These are phyloP conservation scores for Zalerion maritima DNA, from an alignment of 495 filamentous ascomycete genomes.

Conservation along the genomic window DNA sequence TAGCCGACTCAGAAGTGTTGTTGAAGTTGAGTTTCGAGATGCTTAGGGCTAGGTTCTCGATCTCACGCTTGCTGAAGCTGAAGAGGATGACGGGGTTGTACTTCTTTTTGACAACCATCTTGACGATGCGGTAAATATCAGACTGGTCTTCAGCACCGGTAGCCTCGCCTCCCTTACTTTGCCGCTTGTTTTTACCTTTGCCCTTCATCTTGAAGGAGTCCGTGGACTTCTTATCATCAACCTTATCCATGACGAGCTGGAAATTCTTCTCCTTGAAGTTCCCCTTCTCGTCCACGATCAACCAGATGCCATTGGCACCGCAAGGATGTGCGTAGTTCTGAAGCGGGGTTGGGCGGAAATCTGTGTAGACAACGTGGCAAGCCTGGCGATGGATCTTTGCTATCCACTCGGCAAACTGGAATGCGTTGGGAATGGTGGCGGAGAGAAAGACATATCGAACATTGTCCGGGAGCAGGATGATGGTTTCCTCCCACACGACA, in stretches of 20 bases:
- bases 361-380: conserved; percentile 96
- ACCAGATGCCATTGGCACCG: conserved; percentile 82
- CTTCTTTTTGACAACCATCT: conserved; percentile 94
- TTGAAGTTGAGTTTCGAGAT: conserved; percentile 88
- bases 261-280: conserved; percentile 94
- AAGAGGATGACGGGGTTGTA: conserved; percentile 98
- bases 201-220: conserved; percentile 68
- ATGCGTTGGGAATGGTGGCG: conserved; percentile 97
- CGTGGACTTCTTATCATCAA: conserved; percentile 77
- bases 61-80: conserved; percentile 96
- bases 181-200: conserved; percentile 77
- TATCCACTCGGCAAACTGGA: conserved; percentile 99
- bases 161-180: conserved; percentile 70
- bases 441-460: conserved; percentile 97
- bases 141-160: conserved; percentile 38
- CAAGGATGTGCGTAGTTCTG: conserved; percentile 97
- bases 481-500: conserved; percentile 98
- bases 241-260: conserved; percentile 78
- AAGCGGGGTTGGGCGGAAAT: conserved; percentile 89
- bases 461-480: conserved; percentile 93
- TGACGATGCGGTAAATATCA: conserved; percentile 93
- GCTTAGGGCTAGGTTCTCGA: conserved; percentile 70
- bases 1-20: conserved; percentile 84
- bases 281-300: conserved; percentile 93
- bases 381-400: conserved; percentile 92